These are phyloP conservation scores for Plicaturopsis crispa DNA, from an alignment of 768 basidiomycete species.

Conservation along the genomic window DNA sequence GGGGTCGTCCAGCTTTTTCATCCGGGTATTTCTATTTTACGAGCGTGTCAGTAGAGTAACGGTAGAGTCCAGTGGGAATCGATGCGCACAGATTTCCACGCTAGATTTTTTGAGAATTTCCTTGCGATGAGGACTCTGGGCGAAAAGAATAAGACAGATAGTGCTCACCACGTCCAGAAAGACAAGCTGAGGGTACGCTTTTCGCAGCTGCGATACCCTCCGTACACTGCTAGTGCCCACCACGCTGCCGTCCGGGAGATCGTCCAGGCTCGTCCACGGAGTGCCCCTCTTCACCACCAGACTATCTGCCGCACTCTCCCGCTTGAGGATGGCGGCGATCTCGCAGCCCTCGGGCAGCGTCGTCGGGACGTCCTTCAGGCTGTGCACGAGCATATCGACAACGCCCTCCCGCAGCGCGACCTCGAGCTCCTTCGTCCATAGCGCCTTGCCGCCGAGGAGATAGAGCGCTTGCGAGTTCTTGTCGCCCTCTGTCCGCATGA, in stretches of 20 bases:
- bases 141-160: conserved; percentile 1
- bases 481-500: conserved; percentile 75
- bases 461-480: conserved; percentile 83
- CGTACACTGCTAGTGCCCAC: conserved; percentile 96
- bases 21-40: conserved; percentile 68
- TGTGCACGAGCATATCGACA: conserved; percentile 92
- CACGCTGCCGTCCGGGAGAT: conserved; percentile 80
- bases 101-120: background rate
- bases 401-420: conserved; percentile 61
- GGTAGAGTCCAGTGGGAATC: too few relatives aligned
- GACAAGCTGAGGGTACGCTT: conserved; percentile 64
- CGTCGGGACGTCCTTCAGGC: conserved; percentile 91
- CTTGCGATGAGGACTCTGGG: conserved; percentile 1
- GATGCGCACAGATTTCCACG: background rate
- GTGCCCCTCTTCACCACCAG: conserved; percentile 76
- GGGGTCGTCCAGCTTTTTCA: conserved; percentile 84
- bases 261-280: conserved; percentile 64
- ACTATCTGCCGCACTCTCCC: conserved; percentile 87
- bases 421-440: conserved; percentile 98
- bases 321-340: conserved; percentile 75
- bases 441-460: conserved; percentile 80
- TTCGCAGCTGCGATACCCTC: conserved; percentile 82
- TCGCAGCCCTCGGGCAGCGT: conserved; percentile 76
- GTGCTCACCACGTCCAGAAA: conserved; percentile 84
- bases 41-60: conserved; percentile 8